Evolutionary conservation across 352 stramenopile genomes (phyloP), one percentile per base, ranked within the genome.

Genomic region (Globisporangium abappressorium): DNA sequence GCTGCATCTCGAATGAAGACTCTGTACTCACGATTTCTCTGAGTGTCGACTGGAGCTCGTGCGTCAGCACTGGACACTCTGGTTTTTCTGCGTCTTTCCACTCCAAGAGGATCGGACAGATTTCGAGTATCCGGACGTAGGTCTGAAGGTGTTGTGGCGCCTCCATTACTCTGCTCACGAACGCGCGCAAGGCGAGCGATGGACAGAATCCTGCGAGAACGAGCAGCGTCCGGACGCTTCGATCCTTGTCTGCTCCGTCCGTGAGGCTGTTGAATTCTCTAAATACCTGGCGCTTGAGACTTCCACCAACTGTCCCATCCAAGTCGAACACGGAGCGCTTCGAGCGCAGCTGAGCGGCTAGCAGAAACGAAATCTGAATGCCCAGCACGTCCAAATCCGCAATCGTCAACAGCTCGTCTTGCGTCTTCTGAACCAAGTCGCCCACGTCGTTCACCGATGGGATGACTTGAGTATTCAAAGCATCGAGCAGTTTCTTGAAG

Each of bases 181-280:
- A 71, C 53, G 78, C 62, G 12, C 57, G 49, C 54, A 85, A 54
- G 24, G 81, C 26, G 61, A 70, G 61, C n/a, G 57, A 57, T 0
- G 78, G 72, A 41, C 68, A 74, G 66, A 82, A 79, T 0, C 69
- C 74, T 30, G 78, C 34, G 8, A 82, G 58, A 41, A 61, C 38
- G 5, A 74, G 20, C 6, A 85, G 53, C 5, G 61, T 59, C 22
- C 61, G 53, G 24, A 68, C 26, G 30, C 73, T 65, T 30, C 67
- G 47, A 24, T 67, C 51, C 5, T 66, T 43, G 11, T 66, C 47
- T 5, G 22, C 18, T 30, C 69, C 72, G 38, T 57, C 76, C 11
- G 74, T 77, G 20, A 85, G 74, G 9, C 70, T 72, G 61, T 85
- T 85, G 47, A 82, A 72, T 22, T 72, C 64, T 5, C 65, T 49